phyloP scores from a whole-genome alignment of 345 rosid genomes.

The Salix brachista region DNA sequence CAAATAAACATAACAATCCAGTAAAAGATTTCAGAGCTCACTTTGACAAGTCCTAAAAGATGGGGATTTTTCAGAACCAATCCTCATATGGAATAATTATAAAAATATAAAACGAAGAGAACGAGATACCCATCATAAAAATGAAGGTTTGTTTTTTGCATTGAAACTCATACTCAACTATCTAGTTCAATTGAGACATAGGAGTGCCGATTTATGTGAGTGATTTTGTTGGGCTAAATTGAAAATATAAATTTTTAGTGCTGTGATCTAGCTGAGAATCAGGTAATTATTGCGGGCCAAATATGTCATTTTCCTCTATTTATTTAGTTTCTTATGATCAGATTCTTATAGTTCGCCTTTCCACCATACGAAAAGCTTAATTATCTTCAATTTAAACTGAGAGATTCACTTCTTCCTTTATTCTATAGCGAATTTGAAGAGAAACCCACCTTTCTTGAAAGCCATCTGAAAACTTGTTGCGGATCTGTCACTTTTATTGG shows the following conservation, averaged over 20 bases:
- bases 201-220: too few relatives aligned
- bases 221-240: neutral
- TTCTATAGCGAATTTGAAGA: neutral
- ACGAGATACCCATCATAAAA: too few relatives aligned
- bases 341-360: neutral
- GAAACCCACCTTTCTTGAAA: neutral
- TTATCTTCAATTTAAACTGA: neutral
- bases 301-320: neutral
- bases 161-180: too few relatives aligned
- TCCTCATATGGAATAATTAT: too few relatives aligned
- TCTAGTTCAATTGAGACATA: too few relatives aligned
- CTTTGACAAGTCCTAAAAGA: too few relatives aligned
- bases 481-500: conserved; percentile 1
- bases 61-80: too few relatives aligned
- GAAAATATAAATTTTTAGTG: neutral
- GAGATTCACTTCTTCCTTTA: neutral
- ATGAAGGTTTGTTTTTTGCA: too few relatives aligned
- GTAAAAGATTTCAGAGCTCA: too few relatives aligned
- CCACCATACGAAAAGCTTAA: neutral
- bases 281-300: neutral
- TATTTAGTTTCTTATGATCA: neutral
- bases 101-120: too few relatives aligned
- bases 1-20: too few relatives aligned
- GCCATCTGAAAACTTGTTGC: neutral
- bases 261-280: neutral